Conservation (phyloP, 2,329 filamentous ascomycete species). For the Ophiosphaerella korrae region DNA sequence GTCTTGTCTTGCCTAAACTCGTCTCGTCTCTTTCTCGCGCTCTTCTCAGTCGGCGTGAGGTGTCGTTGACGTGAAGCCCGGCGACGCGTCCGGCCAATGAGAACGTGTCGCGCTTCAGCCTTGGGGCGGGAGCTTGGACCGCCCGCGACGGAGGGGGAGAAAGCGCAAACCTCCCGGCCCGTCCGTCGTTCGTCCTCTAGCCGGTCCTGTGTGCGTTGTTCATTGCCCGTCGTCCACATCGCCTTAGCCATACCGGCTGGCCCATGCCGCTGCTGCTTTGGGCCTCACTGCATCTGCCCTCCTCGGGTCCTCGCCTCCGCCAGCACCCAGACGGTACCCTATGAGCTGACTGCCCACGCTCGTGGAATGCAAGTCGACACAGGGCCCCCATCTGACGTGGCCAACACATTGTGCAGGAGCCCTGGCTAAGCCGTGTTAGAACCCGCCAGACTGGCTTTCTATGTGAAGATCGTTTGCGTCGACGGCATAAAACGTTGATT, state of each 20-base stretch:
- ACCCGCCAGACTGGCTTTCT: not conserved
- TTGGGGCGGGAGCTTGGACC: conserved; percentile 3
- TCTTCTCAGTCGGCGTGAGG: conserved; percentile 2
- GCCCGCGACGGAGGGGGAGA: not conserved
- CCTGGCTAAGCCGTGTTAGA: conserved; percentile 31
- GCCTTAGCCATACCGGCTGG: too few species aligned
- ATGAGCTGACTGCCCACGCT: conserved; percentile 41
- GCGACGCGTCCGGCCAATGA: conserved; percentile 24
- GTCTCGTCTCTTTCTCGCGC: too few species aligned
- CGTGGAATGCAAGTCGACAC: conserved; percentile 30
- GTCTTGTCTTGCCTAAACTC: too few species aligned
- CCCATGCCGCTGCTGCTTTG: not conserved
- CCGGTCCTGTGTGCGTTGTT: too few species aligned
- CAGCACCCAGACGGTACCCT: conserved; percentile 37
- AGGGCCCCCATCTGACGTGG: conserved; percentile 32
- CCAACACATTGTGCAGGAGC: conserved; percentile 47
- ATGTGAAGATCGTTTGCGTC: not conserved
- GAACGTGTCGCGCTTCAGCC: conserved; percentile 8
- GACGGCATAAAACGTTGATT: too few species aligned
- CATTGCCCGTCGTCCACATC: too few species aligned
- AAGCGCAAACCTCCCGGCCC: too few species aligned
- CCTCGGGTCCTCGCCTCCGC: too few species aligned
- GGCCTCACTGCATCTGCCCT: not conserved
- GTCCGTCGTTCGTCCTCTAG: too few species aligned
- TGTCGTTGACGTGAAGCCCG: not conserved